Base-by-base conservation (phyloP, 2,329 filamentous ascomycete species). In the Aciculosporium take region DNA sequence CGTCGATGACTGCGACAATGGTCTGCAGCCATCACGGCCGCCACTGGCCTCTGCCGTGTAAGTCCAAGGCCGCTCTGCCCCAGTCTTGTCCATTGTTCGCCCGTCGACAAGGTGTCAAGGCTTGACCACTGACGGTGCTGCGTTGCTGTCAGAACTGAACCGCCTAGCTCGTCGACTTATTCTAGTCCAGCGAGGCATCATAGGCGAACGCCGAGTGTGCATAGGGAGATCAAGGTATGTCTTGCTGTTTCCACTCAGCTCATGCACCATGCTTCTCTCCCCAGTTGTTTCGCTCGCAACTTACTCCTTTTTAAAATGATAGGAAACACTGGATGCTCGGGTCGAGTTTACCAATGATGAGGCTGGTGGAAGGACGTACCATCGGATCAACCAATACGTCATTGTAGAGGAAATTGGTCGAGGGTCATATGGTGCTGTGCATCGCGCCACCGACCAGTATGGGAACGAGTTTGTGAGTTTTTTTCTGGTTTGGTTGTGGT, bases 351-450 rank as follows among this genome's bases (percentile, higher is more conserved):
- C 76, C 46, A 91, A 81, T 53, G 88, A 87, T 58, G 81, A 89
- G 51, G 71, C 81, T 50, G 86, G 94, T 55, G 87, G 87, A 21
- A 74, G 70, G 39, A 79, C 82, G 3, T 79, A 93, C 56, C 85
- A 93, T 56, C 76, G 79, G 44, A 89, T 96, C 65, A 96, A 96
- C 59, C 89, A 96, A 63, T 98, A 96, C 60, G 71, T 82, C 44
- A 91, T 98, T 55, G 80, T 83, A 59, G 83, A 94, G 58, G 89
- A 96, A 67, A 95, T 98, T 53, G 91, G 91, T n/a, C 74, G 87
- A 49, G 91, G 91, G 15, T 96, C 89, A 0, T 98, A 94, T 59
- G 91, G 91, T 7, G 82, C 88, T 9, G 91, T 98, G 12, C 87
- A 96, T 62, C 68, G 89, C 17, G 91, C 87, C 18, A 78, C 77